Evolutionary conservation across 306 rosid species (phyloP).

Genomic region (Citrullus colocynthis): DNA sequence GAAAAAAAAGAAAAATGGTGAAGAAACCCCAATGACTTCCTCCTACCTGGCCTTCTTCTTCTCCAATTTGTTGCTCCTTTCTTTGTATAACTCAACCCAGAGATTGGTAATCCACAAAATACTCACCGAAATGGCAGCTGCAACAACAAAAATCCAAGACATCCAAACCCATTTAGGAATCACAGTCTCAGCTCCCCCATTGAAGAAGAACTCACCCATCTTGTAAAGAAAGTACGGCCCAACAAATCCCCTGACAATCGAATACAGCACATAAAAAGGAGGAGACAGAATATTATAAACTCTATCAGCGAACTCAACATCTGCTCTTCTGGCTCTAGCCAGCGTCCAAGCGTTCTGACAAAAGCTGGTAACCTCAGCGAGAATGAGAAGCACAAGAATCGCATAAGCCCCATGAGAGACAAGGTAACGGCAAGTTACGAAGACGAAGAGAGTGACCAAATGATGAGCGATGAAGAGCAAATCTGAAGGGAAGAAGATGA

Average conservation of each 20-base stretch:
- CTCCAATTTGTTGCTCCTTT: conserved; percentile 29
- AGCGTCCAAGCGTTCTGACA: conserved; percentile 90
- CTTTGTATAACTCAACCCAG: conserved; percentile 51
- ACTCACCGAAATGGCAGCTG: conserved; percentile 59
- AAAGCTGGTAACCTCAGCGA: conserved; percentile 70
- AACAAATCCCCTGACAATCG: conserved; percentile 42
- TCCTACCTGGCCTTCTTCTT: conserved; percentile 42
- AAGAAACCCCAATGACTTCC: not conserved
- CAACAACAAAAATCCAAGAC: conserved; percentile 69
- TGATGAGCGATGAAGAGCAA: conserved; percentile 82
- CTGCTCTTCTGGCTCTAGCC: conserved; percentile 32
- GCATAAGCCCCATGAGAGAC: conserved; percentile 59
- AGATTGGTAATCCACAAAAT: conserved; percentile 73
- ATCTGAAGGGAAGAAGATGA: conserved; percentile 53
- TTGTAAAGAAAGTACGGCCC: conserved; percentile 63
- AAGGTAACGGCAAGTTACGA: conserved; percentile 70
- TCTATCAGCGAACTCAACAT: conserved; percentile 36
- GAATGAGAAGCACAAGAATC: conserved; percentile 41
- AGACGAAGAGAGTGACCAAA: conserved; percentile 74
- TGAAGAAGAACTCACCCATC: conserved; percentile 37
- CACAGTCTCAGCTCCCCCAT: conserved; percentile 41
- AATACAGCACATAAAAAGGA: conserved; percentile 47
- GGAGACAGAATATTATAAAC: conserved; percentile 39
- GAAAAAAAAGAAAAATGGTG: not conserved
- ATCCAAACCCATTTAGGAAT: conserved; percentile 75